Evolutionary conservation across 164 flowering plant species (phyloP).

Genomic region (Sextonia rubra): DNA sequence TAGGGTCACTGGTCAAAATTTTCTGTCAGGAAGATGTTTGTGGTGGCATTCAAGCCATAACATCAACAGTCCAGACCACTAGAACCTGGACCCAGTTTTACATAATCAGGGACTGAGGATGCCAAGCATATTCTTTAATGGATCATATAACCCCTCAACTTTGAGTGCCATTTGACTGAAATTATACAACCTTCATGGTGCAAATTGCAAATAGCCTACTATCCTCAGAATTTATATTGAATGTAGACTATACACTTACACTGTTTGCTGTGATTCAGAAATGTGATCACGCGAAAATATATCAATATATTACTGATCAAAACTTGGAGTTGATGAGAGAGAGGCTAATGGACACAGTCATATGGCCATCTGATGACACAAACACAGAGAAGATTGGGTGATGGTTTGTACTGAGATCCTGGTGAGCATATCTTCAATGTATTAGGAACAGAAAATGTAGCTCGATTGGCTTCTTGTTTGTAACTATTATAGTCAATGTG

Average conservation of each 20-base stretch:
- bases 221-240: neutral
- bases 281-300: conserved; percentile 36
- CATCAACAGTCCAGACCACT: neutral
- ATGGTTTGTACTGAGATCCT: conserved; percentile 3
- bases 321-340: conserved; percentile 96
- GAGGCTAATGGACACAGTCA: conserved; percentile 59
- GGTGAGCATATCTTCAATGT: neutral
- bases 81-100: neutral
- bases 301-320: conserved; percentile 65
- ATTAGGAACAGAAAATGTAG: neutral
- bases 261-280: conserved; percentile 19
- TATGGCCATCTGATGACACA: conserved; percentile 39
- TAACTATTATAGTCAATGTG: neutral
- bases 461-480: neutral
- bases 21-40: neutral
- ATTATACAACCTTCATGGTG: neutral
- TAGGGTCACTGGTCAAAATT: too few relatives aligned
- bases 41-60: neutral
- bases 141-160: neutral
- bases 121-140: neutral
- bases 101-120: neutral
- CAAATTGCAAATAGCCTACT: too few relatives aligned
- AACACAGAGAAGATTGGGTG: conserved; percentile 60
- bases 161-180: neutral
- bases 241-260: neutral